Evolutionary conservation across 345 rosid species (phyloP), one percentile per base, ranked within the genome.

Genomic region (Sisymbrium altissimum): DNA sequence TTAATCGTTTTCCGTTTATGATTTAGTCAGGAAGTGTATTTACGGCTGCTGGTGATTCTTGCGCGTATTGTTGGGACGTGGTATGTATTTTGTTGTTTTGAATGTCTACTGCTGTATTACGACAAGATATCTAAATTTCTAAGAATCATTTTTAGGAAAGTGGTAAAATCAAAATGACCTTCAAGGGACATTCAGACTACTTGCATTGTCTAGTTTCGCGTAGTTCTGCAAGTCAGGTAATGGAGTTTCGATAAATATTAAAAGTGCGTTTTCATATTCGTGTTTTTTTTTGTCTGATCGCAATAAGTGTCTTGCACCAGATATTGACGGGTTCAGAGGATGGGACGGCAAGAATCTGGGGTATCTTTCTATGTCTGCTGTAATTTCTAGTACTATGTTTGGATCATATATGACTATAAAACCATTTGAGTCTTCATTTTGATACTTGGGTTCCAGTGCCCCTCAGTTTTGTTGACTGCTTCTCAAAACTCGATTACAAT

Each of bases 1-100:
- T 9, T 45, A 18, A 29, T 64, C 30, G 10, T 30, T 65, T 70
- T 57, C 33, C 7, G 32, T 79, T 58, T 84, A 54, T 48, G 25
- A 68, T 60, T 64, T 60, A 95, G 99, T 79, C 81, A 46, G 97
- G 91, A 70, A 83, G 90, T 69, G 79, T 95, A 64, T 92, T 82
- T 72, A 86, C 99, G 0, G 99, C 96, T 40, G 89, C 89, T 19
- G 99, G 99, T 78, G 97, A 92, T 81, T 95, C 96, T 77, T 84
- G 85, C 66, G 97, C 96, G 7, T 92, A 95, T 83, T 90, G 97
- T 78, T 95, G 97, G 97, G 99, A 95, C 80, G 79, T 90, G 98
- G 98, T 91, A 93, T 75, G 92, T 79, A 73, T 79, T 64, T 72
- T 40, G 60, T 80, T 72, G 61, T 75, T 72, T 65, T 70, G 73